These are phyloP conservation scores for Lactarius deliciosus DNA, from an alignment of 768 basidiomycete species.

Conservation along the genomic window DNA sequence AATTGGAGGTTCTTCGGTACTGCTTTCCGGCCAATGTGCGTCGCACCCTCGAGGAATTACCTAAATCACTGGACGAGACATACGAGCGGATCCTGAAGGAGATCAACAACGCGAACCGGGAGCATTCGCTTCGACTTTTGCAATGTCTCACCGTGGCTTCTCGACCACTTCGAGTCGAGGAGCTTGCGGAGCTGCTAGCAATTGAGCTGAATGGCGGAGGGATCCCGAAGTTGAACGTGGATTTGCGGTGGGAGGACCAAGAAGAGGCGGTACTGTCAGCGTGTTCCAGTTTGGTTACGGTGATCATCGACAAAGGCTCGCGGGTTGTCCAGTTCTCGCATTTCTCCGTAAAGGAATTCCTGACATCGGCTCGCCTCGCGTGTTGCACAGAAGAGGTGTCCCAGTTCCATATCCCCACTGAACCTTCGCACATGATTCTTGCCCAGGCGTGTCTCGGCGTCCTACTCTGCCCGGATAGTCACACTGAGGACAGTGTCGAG, in stretches of 20 bases:
- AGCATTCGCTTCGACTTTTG: not conserved
- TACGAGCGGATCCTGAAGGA: slow-evolving; percentile 3
- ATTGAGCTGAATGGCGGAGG: not conserved
- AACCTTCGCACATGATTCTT: not conserved
- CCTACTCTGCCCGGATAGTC: not conserved
- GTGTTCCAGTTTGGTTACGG: not conserved
- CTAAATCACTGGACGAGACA: slow-evolving; percentile 3
- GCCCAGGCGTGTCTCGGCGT: not conserved
- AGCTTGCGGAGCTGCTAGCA: not conserved
- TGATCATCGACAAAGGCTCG: not conserved
- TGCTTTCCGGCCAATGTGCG: not conserved
- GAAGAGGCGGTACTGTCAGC: not conserved
- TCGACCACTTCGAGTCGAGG: not conserved
- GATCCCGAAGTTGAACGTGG: not conserved
- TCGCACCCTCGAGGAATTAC: not conserved
- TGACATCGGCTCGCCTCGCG: not conserved
- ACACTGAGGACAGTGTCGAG: not conserved
- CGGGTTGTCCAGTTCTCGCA: not conserved
- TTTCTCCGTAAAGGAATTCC: not conserved
- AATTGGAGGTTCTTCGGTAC: not conserved
- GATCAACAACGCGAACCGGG: not conserved
- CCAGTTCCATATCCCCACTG: not conserved
- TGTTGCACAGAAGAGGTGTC: not conserved
- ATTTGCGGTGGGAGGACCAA: not conserved
- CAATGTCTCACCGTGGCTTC: not conserved